Percentiles rank a stretch among this genome's conserved stretches.
Evolutionary conservation across 2,329 filamentous ascomycete genomes (phyloP).

Genomic region (Talaromyces sp.): DNA sequence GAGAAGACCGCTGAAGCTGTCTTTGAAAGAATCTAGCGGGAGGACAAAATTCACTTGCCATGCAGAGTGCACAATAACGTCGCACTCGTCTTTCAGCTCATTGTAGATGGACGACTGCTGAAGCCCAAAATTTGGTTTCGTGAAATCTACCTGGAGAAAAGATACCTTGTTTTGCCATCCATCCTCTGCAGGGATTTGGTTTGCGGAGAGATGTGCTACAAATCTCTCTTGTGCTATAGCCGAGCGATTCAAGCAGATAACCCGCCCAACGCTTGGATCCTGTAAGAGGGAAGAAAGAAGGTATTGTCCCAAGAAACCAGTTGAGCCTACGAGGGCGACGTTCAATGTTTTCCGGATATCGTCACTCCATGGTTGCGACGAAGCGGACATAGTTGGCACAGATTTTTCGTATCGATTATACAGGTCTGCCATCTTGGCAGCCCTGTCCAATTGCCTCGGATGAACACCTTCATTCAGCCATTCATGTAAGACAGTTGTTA

Average conservation of each 20-base stretch:
- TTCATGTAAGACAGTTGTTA: background rate
- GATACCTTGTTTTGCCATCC: background rate
- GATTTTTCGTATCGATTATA: background rate
- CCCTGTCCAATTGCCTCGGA: background rate
- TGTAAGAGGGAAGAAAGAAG: background rate
- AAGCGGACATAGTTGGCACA: background rate
- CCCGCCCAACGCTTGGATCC: background rate
- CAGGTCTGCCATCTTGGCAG: background rate
- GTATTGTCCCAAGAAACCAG: slow-evolving; percentile 7
- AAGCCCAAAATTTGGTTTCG: background rate
- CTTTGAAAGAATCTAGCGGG: slow-evolving; percentile 1
- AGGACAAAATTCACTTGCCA: slow-evolving; percentile 9
- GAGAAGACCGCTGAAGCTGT: slow-evolving; percentile 4
- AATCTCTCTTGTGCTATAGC: background rate
- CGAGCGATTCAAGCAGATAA: slow-evolving; percentile 6
- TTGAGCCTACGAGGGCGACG: slow-evolving; percentile 1
- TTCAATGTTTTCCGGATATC: background rate
- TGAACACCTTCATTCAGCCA: slow-evolving; percentile 3
- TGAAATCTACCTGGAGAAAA: slow-evolving; percentile 1
- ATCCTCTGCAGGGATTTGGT: background rate
- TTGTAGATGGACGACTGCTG: background rate
- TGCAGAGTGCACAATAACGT: slow-evolving; percentile 5
- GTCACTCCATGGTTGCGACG: too few relatives aligned
- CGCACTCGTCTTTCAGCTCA: background rate
- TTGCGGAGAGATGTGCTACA: background rate